phyloP scores from a whole-genome alignment of 306 rosid species.

The Urtica urens region DNA sequence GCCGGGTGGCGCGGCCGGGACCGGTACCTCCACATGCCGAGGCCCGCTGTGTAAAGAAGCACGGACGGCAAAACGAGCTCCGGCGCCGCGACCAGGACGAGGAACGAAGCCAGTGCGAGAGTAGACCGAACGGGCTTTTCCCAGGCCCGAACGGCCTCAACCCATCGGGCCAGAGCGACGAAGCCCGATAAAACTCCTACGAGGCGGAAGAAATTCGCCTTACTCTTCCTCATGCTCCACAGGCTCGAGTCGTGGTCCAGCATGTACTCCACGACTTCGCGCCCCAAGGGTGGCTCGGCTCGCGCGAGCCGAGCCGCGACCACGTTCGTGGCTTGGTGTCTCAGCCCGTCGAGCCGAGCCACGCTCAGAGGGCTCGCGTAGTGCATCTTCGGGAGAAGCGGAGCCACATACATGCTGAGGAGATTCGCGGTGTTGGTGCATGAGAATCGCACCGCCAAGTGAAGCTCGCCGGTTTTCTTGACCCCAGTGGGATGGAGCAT shows the following conservation, averaged over 20 bases:
- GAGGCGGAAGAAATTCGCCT: slow-evolving; percentile 43
- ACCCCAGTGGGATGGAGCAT: slow-evolving; percentile 47
- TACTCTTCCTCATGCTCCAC: slow-evolving; percentile 59
- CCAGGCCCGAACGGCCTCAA: slow-evolving; percentile 39
- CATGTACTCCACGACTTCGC: slow-evolving; percentile 56
- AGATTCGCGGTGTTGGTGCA: slow-evolving; percentile 43
- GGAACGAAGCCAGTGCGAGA: slow-evolving; percentile 21
- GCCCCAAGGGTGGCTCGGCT: slow-evolving; percentile 39
- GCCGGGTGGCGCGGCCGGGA: slow-evolving; percentile 44
- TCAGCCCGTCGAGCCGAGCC: slow-evolving; percentile 34
- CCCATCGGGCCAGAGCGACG: slow-evolving; percentile 27
- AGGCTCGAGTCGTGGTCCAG: slow-evolving; percentile 43
- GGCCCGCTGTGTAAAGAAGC: slow-evolving; percentile 29
- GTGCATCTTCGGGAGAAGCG: slow-evolving; percentile 52
- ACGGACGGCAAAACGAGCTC: slow-evolving; percentile 32
- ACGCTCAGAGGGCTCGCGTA: slow-evolving; percentile 41
- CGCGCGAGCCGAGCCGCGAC: slow-evolving; percentile 36
- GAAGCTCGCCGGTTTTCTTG: slow-evolving; percentile 61
- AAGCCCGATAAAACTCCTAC: slow-evolving; percentile 38
- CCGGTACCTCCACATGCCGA: slow-evolving; percentile 42
- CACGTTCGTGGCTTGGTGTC: slow-evolving; percentile 46
- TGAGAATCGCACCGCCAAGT: slow-evolving; percentile 42
- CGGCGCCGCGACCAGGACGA: slow-evolving; percentile 27
- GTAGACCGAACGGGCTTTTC: slow-evolving; percentile 31
- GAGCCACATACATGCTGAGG: slow-evolving; percentile 39